Evolutionary conservation across 495 filamentous ascomycete species (phyloP), one percentile per base, ranked within the genome.

Genomic region (Talaromyces proteolyticus): DNA sequence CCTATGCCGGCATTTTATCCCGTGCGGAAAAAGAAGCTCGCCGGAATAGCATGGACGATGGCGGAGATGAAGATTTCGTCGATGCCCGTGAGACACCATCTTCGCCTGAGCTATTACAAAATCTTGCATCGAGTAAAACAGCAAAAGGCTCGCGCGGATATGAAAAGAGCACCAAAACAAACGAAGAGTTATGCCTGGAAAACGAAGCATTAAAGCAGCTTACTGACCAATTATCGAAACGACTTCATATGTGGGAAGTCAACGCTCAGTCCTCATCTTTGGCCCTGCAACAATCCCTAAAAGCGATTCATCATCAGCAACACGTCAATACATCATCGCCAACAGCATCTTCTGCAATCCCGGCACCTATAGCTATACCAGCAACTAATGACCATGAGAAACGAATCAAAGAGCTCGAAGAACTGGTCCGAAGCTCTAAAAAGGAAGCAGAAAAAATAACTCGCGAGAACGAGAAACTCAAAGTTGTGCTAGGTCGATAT

Each of bases 1-100:
- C 88, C 0, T 98, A 97, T 61, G 91, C 93, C 3, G 86, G 81
- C 40, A 94, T 98, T 22, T 70, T 96, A 1, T 80, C 79, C 7
- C 81, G 87, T 50, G 85, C 82, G 2, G 78, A 86, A 46, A 86
- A 83, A 47, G 85, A 84, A 70, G 68, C 76, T 55, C 67, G 71
- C 40, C 49, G 67, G 36, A 66, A 63, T 46, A 69, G 64, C 40
- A 53, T 76, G 3, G 79, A 83, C 3, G 73, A 81, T 5, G 79
- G 77, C n/a, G 76, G 82, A 20, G 85, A 88, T 24, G 82, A 89
- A 18, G 86, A 89, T 50, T 96, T 96, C 61, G 76, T 95, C 14
- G 91, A 95, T 63, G 91, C 91, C 2, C 75, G 79, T n/a, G 89
- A 95, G 63, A 84, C 81, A 0, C 81, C 76, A 4, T 57, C 72